These are phyloP conservation scores for Cryptosporidium canis DNA, from an alignment of 169 alveolate genomes.

Conservation along the genomic window DNA sequence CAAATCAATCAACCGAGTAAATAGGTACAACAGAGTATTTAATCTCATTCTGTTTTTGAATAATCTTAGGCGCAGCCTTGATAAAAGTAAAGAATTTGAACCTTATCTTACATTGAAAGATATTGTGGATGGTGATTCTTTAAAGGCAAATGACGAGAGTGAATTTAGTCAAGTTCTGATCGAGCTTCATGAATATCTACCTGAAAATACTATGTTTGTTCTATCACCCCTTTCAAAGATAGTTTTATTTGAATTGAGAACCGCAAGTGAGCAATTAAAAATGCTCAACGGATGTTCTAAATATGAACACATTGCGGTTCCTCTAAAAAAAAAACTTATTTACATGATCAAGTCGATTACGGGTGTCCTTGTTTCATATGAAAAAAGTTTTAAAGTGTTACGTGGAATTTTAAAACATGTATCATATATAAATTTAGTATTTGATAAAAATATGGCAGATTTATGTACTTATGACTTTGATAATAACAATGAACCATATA, in stretches of 20 bases:
- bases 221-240: slow-evolving; percentile 45
- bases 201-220: slow-evolving; percentile 22
- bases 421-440: background rate
- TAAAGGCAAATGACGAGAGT: background rate
- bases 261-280: background rate
- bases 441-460: background rate
- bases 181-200: slow-evolving; percentile 19
- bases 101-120: background rate
- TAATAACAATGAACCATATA: background rate
- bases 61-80: background rate
- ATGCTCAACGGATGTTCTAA: background rate
- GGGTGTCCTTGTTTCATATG: background rate
- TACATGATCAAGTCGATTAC: slow-evolving; percentile 15
- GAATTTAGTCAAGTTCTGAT: background rate
- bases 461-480: slow-evolving; percentile 23
- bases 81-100: background rate
- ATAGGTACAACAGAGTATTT: background rate
- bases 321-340: slow-evolving; percentile 18
- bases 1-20: background rate
- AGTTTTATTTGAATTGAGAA: background rate
- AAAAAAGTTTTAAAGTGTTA: background rate
- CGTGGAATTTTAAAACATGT: background rate
- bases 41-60: slow-evolving; percentile 25
- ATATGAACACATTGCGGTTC: slow-evolving; percentile 12
- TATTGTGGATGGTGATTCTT: background rate